Percentiles rank a stretch among this genome's conserved stretches.
Evolutionary conservation across 495 filamentous ascomycete species (phyloP).

Genomic region (Tuber umbilicatum): DNA sequence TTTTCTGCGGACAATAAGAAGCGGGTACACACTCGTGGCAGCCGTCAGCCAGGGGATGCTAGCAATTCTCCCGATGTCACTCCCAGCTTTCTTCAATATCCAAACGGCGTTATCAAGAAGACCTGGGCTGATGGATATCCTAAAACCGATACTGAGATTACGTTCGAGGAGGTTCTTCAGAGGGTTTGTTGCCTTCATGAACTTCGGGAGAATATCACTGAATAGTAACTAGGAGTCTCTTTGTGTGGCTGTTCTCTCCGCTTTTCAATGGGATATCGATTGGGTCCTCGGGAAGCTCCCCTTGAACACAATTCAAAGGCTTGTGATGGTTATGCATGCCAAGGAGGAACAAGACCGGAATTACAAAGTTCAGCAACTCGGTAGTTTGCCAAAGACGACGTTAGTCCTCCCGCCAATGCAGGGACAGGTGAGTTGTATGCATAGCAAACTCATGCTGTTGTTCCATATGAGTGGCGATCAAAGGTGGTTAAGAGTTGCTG

Average conservation of each 20-base stretch:
- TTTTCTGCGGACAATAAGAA: constrained; percentile 20
- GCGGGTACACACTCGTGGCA: constrained; percentile 14
- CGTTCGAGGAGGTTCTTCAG: constrained; percentile 83
- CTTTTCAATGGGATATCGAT: constrained; percentile 75
- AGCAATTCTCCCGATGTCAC: neutral
- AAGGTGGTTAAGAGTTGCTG: constrained; percentile 55
- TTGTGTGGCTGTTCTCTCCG: constrained; percentile 70
- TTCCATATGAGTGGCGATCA: constrained; percentile 47
- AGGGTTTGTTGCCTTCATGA: constrained; percentile 35
- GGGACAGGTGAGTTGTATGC: constrained; percentile 60
- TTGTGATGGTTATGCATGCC: constrained; percentile 65
- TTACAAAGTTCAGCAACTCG: constrained; percentile 13
- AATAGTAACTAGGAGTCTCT: constrained; percentile 48
- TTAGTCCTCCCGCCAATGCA: constrained; percentile 56
- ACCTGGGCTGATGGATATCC: constrained; percentile 60
- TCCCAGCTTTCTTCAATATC: constrained; percentile 51
- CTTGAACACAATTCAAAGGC: constrained; percentile 46
- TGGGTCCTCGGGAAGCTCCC: constrained; percentile 64
- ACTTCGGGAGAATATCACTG: neutral
- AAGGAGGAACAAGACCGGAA: constrained; percentile 45
- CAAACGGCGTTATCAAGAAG: constrained; percentile 68
- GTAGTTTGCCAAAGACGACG: constrained; percentile 19
- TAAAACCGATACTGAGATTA: constrained; percentile 65
- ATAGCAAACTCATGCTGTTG: constrained; percentile 67
- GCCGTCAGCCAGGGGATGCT: constrained; percentile 39